These are phyloP conservation scores for Chaetomiaceae sp. DNA, from an alignment of 2,329 filamentous ascomycete genomes.

Conservation along the genomic window DNA sequence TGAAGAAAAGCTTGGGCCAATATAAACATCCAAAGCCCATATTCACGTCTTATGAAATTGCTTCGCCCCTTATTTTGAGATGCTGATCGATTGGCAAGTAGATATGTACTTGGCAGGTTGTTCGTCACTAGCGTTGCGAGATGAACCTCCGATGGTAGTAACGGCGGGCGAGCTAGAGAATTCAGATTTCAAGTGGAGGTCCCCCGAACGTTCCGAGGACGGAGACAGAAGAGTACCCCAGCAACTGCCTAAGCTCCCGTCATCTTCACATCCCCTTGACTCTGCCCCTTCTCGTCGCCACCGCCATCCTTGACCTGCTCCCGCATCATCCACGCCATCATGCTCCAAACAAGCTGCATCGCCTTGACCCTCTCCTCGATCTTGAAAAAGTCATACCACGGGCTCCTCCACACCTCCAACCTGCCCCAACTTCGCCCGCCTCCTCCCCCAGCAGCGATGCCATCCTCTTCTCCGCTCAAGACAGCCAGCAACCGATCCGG, in stretches of 20 bases:
- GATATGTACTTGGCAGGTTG: too few species aligned
- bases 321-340: slow-evolving; percentile 59
- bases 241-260: slow-evolving; percentile 12
- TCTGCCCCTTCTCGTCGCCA: slow-evolving; percentile 27
- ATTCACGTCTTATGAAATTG: too few species aligned
- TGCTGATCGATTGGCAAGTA: too few species aligned
- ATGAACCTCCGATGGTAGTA: neutral
- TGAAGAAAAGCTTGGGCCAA: neutral
- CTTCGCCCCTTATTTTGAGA: too few species aligned
- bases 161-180: neutral
- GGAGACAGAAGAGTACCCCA: too few species aligned
- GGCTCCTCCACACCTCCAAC: slow-evolving; percentile 53
- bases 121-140: neutral
- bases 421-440: slow-evolving; percentile 45
- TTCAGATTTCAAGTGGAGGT: too few species aligned
- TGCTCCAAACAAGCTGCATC: slow-evolving; percentile 53
- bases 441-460: slow-evolving; percentile 21
- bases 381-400: slow-evolving; percentile 59
- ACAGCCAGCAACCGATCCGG: slow-evolving; percentile 50
- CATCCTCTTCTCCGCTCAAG: slow-evolving; percentile 42
- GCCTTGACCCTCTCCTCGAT: slow-evolving; percentile 51
- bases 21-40: neutral
- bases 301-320: slow-evolving; percentile 30
- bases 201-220: too few species aligned
- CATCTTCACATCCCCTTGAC: slow-evolving; percentile 27